Evolutionary conservation across 2,329 filamentous ascomycete genomes (phyloP), one percentile per base, ranked within the genome.

Genomic region (Cercospora zeina): DNA sequence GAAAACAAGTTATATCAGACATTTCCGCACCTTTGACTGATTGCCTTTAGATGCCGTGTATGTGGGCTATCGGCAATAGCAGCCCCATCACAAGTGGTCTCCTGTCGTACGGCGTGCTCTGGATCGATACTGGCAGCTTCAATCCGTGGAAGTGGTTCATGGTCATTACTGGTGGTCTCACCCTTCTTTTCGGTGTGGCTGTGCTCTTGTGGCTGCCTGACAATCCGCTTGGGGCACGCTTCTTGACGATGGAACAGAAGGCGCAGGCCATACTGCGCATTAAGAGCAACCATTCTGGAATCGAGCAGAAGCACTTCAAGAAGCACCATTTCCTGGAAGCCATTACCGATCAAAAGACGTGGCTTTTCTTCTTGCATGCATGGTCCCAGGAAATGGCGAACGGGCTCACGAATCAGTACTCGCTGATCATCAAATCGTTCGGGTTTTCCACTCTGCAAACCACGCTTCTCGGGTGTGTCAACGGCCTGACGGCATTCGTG

Each of bases 351-450:
- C 68, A 65, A 1, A 76, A 75, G 54, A 73, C 73, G 3, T 76
- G 73, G 73, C 64, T 76, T 2, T 75, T 75, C 66, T 75, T 76
- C 65, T 21, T 72, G 14, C 73, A 75, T 33, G 67, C 73, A 6
- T 75, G 72, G 72, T 71, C 69, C 1, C 73, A 78, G 45, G 77
- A 79, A 67, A 74, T 79, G 58, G 73, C 74, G 14, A 77, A 76
- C 47, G 75, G 75, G 6, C 59, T 74, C 13, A 77, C 77, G 1
- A 79, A 78, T 51, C 77, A 78, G 59, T 76, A 77, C 68, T 77
- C 76, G 0, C 69, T 81, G 0, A 77, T 80, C 49, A 77, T 80
- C 64, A 79, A 78, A 27, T 78, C 76, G 0, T 80, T 80, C 54
- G 78, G 78, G 3, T 80, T 80, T 62, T 74, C 65, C 11, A 75